phyloP scores from a whole-genome alignment of 768 basidiomycete species.

The Auriscalpium microsporum region DNA sequence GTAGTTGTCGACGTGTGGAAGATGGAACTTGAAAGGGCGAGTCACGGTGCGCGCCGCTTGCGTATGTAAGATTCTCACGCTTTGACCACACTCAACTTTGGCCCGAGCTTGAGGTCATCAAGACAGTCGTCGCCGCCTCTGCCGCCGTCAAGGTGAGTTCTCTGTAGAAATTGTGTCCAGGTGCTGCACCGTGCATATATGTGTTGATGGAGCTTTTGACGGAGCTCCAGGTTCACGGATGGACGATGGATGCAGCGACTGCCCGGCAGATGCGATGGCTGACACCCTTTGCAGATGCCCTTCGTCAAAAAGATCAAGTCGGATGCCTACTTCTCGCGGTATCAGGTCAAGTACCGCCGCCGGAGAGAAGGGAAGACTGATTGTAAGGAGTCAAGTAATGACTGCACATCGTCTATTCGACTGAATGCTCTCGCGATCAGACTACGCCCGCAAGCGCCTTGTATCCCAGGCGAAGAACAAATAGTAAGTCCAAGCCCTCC shows the following conservation, averaged over 20 bases:
- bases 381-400: constrained; percentile 38
- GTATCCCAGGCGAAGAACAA: constrained; percentile 99
- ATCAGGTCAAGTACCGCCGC: constrained; percentile 97
- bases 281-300: constrained; percentile 53
- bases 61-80: no score
- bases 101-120: no score
- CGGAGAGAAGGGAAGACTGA: constrained; percentile 98
- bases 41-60: no score
- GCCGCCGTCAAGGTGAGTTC: constrained; percentile 32
- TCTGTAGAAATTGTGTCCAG: not conserved
- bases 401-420: not conserved
- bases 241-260: not conserved
- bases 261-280: not conserved
- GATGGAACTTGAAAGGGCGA: no score
- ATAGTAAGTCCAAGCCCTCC: constrained; percentile 48
- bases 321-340: constrained; percentile 95
- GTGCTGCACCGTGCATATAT: not conserved
- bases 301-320: constrained; percentile 98
- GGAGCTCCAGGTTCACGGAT: not conserved
- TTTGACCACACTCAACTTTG: no score
- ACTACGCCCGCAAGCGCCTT: constrained; percentile 97
- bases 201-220: not conserved
- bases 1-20: not conserved
- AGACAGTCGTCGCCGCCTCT: no score
- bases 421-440: constrained; percentile 28